Conservation (phyloP, 352 stramenopile species). For the Phytophthora boehmeriae region DNA sequence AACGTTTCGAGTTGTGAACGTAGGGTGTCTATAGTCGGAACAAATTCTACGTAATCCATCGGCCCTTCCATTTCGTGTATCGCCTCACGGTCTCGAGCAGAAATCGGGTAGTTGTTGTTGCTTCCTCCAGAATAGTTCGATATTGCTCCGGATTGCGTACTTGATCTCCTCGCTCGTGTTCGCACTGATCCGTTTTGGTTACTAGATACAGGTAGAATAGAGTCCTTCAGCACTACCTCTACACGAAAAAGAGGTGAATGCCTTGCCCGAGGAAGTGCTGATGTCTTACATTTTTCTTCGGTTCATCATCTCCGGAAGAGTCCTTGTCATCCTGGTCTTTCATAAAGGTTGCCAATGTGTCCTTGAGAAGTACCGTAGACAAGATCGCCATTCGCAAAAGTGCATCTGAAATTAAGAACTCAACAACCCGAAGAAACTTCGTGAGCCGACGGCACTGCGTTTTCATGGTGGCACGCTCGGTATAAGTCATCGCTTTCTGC, state of each 20-base stretch:
- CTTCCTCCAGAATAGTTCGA: neutral
- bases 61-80: constrained; percentile 1
- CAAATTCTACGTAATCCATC: constrained; percentile 53
- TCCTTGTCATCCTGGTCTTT: constrained; percentile 7
- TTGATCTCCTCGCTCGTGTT: constrained; percentile 5
- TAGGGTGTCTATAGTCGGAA: constrained; percentile 55
- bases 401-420: constrained; percentile 89
- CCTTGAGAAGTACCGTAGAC: constrained; percentile 48
- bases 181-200: neutral
- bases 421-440: constrained; percentile 91
- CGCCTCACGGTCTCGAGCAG: neutral
- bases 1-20: constrained; percentile 72
- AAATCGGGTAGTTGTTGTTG: neutral
- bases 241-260: constrained; percentile 71
- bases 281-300: constrained; percentile 1
- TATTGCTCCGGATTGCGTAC: neutral
- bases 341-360: constrained; percentile 52
- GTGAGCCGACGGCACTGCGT: constrained; percentile 91
- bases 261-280: neutral
- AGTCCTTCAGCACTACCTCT: constrained; percentile 52
- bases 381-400: constrained; percentile 74
- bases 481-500: constrained; percentile 92
- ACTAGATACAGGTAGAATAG: neutral
- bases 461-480: constrained; percentile 91
- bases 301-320: constrained; percentile 2